phyloP scores from a whole-genome alignment of 2,329 filamentous ascomycete species.

The Canariomyces notabilis region DNA sequence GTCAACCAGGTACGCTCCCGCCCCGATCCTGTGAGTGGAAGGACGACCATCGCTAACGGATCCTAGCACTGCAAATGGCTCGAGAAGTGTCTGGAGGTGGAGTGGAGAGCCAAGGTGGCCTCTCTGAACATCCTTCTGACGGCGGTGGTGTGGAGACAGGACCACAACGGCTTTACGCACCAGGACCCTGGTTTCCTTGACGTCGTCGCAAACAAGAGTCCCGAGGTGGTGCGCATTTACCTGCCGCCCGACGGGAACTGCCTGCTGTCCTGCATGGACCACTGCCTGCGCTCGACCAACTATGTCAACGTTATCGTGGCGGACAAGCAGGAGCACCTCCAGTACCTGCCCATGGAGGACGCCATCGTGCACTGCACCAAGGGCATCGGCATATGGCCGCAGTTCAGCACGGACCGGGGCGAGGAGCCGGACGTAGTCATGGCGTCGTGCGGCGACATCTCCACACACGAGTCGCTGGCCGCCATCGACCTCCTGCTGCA shows the following conservation, averaged over 20 bases:
- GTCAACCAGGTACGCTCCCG: constrained; percentile 58
- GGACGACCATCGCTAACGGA: constrained; percentile 15
- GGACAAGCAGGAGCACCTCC: constrained; percentile 74
- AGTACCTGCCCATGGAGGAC: constrained; percentile 68
- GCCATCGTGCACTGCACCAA: constrained; percentile 74
- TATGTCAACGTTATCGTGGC: constrained; percentile 79
- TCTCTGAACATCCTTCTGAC: constrained; percentile 78
- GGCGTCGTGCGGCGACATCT: constrained; percentile 69
- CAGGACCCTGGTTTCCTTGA: constrained; percentile 78
- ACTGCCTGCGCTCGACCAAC: constrained; percentile 67
- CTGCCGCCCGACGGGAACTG: constrained; percentile 76
- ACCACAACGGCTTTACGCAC: constrained; percentile 80
- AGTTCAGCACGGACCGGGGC: constrained; percentile 66
- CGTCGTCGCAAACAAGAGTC: constrained; percentile 73
- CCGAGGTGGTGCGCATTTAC: constrained; percentile 75
- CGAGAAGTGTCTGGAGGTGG: constrained; percentile 73
- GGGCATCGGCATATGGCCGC: constrained; percentile 72
- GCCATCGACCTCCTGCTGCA: constrained; percentile 69
- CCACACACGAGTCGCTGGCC: constrained; percentile 68
- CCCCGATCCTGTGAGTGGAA: not conserved
- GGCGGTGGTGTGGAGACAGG: constrained; percentile 74
- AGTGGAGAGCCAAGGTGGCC: constrained; percentile 68
- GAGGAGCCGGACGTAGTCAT: constrained; percentile 69
- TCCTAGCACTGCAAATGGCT: constrained; percentile 72
- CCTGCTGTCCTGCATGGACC: constrained; percentile 68